Base-by-base conservation (phyloP, 2,329 filamentous ascomycete species). In the Ophiostoma populinum region DNA sequence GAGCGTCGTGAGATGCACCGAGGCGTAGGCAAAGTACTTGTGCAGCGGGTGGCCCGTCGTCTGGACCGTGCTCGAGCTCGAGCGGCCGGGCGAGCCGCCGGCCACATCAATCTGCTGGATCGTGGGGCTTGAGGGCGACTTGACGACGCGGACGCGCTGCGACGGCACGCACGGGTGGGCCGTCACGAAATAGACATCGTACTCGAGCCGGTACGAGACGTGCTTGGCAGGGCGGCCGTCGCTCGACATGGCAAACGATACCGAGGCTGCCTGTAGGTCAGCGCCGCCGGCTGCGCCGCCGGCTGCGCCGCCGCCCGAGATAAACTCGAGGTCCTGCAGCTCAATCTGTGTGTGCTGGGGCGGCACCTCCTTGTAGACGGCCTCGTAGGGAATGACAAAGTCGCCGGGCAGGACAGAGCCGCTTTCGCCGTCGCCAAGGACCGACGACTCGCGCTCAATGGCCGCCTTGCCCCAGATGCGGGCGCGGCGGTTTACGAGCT, bases 131-230 rank as follows among this genome's bases (percentile, higher is more conserved):
- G 63, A 63, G 0, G 69, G 65, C 11, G 69, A 70, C 47, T 67
- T 70, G 34, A 75, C 47, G 36, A 75, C 64, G 41, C 62, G 65
- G 3, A 71, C 65, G 37, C 65, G 60, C 34, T 61, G 59, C 2
- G 69, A 70, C 2, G 67, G 63, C 5, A 67, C 62, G 45, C 74
- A 79, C 0, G 74, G 74, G 43, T 76, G 70, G 1, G 71, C 71
- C 1, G 74, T 76, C 13, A 76, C 67, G 47, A 78, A 78, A 44
- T 65, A 66, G 16, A 76, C 61, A 39, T 78, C 72, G 43, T 71
- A 66, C 6, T 54, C 52, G 8, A 79, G 51, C 1, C 59, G 46
- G 34, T 64, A 59, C 2, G 56, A 57, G 35, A 61, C 45, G 37
- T 62, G 47, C 18, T 51, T 54, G 29, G 59, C 54, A 1, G 57